These are phyloP conservation scores for Mortierella alpina DNA, from an alignment of 192 early-diverging fungal species.

Conservation along the genomic window DNA sequence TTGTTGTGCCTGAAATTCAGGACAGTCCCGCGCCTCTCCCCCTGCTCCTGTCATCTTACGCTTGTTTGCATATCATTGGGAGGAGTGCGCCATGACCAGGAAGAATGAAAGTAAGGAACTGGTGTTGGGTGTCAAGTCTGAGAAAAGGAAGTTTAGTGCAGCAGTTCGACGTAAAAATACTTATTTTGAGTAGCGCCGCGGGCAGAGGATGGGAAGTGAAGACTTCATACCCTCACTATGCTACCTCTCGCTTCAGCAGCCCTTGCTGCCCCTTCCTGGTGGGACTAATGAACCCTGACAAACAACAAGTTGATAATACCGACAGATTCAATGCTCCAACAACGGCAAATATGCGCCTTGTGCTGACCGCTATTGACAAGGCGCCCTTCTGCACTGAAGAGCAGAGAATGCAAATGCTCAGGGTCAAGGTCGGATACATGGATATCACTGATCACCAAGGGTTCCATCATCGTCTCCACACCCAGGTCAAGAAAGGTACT, in stretches of 20 bases:
- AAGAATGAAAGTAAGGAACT: too few relatives aligned
- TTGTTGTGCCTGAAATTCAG: too few relatives aligned
- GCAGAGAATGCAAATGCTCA: conserved; percentile 75
- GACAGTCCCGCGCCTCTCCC: too few relatives aligned
- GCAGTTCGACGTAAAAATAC: too few relatives aligned
- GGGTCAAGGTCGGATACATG: conserved; percentile 78
- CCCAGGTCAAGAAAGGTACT: conserved; percentile 17
- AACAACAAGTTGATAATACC: conserved; percentile 9
- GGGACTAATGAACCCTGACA: conserved; percentile 38
- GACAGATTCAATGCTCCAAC: too few relatives aligned
- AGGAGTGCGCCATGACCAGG: too few relatives aligned
- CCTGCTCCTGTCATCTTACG: too few relatives aligned
- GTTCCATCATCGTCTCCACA: conserved; percentile 24
- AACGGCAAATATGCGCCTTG: conserved; percentile 33
- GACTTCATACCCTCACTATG: conserved; percentile 42
- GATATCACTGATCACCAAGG: conserved; percentile 85
- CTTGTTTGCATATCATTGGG: too few relatives aligned
- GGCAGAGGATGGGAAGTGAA: too few relatives aligned
- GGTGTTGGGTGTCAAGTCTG: too few relatives aligned
- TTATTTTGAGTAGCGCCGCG: too few relatives aligned
- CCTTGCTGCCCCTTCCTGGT: conserved; percentile 42
- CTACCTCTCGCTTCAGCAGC: conserved; percentile 34
- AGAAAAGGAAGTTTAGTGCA: too few relatives aligned
- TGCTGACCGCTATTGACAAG: conserved; percentile 58
- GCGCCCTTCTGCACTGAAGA: conserved; percentile 65